Base-by-base conservation (phyloP, 805 yeast genomes). In the Metschnikowia colocasiae region DNA sequence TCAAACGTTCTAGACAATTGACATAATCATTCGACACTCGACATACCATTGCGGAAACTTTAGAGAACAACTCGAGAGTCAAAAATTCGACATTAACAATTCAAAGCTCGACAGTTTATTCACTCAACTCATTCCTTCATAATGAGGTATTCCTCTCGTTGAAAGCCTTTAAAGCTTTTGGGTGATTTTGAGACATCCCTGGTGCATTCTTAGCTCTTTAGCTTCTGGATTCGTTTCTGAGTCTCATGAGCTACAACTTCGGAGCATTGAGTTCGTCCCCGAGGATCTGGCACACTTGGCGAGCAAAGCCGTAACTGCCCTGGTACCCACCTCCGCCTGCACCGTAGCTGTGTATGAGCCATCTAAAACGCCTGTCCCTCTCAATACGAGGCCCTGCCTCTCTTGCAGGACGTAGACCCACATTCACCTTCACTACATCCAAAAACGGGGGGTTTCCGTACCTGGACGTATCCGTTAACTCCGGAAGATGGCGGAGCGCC, bases 321-420 rank as follows among this genome's bases (percentile, higher is more conserved):
- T 87, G 95, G 46, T 57, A 53, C 3, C 59, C 59, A 1, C 56
- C 61, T 2, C 55, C 59, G 12, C 59, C 60, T 4, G 87, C 85
- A 2, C 89, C 88, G 60, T 83, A 83, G 56, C 78, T 79, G 61
- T 83, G 89, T 20, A 83, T 73, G 19, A 83, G 58, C 73, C 74
- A 69, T 1, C 37, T 40, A 15, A 51, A 43, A 7, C 49, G 36
- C 1, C 54, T 34, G 50, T 71, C 75, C 2, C 30, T 37, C 48
- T 69, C 75, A 12, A 69, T 60, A 18, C 75, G 52, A 2, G 60
- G 61, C 2, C 73, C 73, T 6, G 61, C 64, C 19, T 64, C 68
- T 50, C 75, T 51, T 45, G 57, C 64, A 4, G 75, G 75, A 33
- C 75, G 60, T 26, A 67, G 62, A 1, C 75, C 75, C n/a, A 69